Base-by-base conservation (phyloP, 2,329 filamentous ascomycete genomes). In the Tolypocladium tropicale region DNA sequence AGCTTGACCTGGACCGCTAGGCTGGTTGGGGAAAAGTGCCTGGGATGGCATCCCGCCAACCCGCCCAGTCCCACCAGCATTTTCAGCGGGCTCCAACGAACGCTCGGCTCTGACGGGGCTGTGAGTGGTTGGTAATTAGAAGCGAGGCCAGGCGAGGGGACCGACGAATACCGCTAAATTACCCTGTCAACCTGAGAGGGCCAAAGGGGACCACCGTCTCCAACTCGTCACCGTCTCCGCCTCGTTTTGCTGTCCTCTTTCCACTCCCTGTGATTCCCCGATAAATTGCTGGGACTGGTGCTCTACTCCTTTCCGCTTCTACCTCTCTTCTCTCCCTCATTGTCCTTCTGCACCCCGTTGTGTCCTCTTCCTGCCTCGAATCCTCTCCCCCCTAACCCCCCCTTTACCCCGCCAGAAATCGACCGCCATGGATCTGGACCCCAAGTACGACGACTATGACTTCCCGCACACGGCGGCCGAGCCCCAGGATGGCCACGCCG, bases 381-480 rank as follows among this genome's bases (percentile, higher is more conserved):
- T 23, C 34, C 6, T 7, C n/a, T 33, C 21, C 10, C 28, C 4
- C 16, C n/a, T n/a, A n/a, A n/a, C n/a, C 16, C 36, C 51, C 41
- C 43, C 16, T 48, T 32, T 23, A 39, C 34, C 53, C 43, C 46
- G 46, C 46, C 28, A 21, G 55, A 53, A n/a, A 32, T 56, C 57
- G 58, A 56, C 61, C 67, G 71, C 69, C 67, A 77, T 83, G 75
- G 76, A 83, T 71, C 70, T 90, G 66, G 86, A 95, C 74, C 81
- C 89, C 71, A 96, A 96, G 77, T 95, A 97, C 79, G 94, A 97
- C 77, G 73, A 95, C 78, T 97, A 94, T 75, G 92, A 96, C 74
- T 97, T 83, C 78, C 94, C 94, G 60, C 90, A 86, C 61, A 86
- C 82, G 60, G 84, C 90, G 51, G 82, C 88, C 55, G 82, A 83